phyloP scores from a whole-genome alignment of 345 rosid species.

The Citrus inodora region DNA sequence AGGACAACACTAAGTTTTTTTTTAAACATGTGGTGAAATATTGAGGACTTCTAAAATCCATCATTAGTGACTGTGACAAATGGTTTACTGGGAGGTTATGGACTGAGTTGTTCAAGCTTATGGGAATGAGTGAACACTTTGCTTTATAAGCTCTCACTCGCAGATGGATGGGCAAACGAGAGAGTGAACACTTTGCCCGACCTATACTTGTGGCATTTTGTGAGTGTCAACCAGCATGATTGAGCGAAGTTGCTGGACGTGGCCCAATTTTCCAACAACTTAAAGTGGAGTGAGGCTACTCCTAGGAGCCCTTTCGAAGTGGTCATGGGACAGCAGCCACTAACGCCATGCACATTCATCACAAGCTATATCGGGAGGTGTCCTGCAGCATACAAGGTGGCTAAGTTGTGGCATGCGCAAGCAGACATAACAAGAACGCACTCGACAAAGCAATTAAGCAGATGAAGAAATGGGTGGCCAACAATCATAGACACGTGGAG shows the following conservation, averaged over 20 bases:
- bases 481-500: rapidly evolving
- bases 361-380: rapidly evolving
- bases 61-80: neutral
- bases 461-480: too few relatives aligned
- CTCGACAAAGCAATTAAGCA: too few relatives aligned
- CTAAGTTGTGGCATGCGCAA: neutral
- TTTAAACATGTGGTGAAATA: conserved; percentile 8
- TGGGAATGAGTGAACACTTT: neutral
- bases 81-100: neutral
- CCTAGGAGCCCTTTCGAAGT: neutral
- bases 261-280: conserved; percentile 8
- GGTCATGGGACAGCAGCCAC: neutral
- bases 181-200: neutral
- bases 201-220: neutral
- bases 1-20: neutral
- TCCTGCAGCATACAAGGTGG: neutral
- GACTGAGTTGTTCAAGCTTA: neutral
- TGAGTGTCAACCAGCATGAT: neutral
- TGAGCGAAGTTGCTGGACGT: neutral
- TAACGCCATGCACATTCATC: rapidly evolving
- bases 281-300: neutral
- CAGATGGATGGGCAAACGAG: neutral
- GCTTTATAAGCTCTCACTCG: neutral
- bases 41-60: neutral
- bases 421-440: rapidly evolving